A percentile compares a stretch with the other conserved stretches of the same genome.
Evolutionary conservation across 169 alveolate genomes (phyloP).

Genomic region (Eimeria maxima): DNA sequence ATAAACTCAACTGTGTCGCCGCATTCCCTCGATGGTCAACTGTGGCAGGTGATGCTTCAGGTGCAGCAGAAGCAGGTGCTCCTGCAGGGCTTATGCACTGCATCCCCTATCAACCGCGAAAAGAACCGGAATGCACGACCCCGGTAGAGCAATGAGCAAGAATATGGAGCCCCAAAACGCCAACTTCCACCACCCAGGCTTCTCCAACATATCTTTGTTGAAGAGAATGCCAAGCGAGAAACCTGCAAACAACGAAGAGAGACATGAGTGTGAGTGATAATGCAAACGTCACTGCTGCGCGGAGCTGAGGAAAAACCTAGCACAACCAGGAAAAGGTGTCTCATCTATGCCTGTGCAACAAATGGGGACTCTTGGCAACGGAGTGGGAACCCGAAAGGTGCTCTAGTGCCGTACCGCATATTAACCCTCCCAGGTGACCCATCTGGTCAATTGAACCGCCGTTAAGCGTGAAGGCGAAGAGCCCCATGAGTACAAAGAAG

Average conservation of each 20-base stretch:
- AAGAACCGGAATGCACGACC: conserved; percentile 67
- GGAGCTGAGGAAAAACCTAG: background rate
- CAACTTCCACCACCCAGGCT: conserved; percentile 88
- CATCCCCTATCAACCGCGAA: conserved; percentile 81
- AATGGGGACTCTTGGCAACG: background rate
- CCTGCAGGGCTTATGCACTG: conserved; percentile 20
- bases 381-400: background rate
- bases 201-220: conserved; percentile 87
- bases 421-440: conserved; percentile 92
- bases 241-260: conserved; percentile 82
- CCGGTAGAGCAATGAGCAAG: conserved; percentile 59
- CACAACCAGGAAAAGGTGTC: background rate
- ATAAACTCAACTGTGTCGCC: background rate
- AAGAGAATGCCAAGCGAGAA: conserved; percentile 87
- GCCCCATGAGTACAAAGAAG: conserved; percentile 87
- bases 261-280: background rate
- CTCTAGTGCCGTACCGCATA: conserved; percentile 84
- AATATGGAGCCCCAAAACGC: conserved; percentile 51
- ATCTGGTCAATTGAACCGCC: conserved; percentile 90
- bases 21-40: background rate
- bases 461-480: conserved; percentile 89
- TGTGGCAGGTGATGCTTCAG: background rate
- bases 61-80: background rate
- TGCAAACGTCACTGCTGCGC: background rate
- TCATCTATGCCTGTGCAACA: background rate